Evolutionary conservation across 2,329 filamentous ascomycete species (phyloP), one percentile per base, ranked within the genome.

Genomic region (Xylaria sp.): DNA sequence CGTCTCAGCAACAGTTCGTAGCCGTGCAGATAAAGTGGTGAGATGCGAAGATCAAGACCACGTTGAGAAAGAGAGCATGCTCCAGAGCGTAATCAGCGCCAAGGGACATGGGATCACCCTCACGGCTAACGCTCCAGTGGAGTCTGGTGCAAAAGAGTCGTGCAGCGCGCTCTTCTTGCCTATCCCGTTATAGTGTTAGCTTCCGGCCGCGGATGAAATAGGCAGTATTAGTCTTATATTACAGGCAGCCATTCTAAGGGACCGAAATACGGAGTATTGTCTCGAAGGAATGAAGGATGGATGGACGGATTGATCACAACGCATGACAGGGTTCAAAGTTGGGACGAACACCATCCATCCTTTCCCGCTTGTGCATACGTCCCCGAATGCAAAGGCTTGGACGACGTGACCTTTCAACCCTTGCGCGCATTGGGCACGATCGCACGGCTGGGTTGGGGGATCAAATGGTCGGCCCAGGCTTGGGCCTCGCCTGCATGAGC

Each of bases 401-500:
- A 33, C 52, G 15, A 31, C 52, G 20, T 36, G 28, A 31, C 51
- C 33, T 54, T 33, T 54, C 18, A 46, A 55, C 18, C 58, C 54
- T 67, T 62, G 51, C 25, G n/a, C 15, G 64, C n/a, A 58, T 52
- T 61, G 49, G 57, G 39, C 51, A n/a, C 20, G 62, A 43, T 66
- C 46, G 39, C 33, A 36, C 55, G 57, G 65, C 58, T 65, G 68
- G 68, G 66, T 66, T 66, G 68, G 62, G 68, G 56, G 48, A 62
- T 46, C 43, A 33, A 28, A 28, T 12, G 33, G 6, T 12, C 10
- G 48, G 46, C 41, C n/a, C 46, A 63, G 59, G 49, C 46, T 66
- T 13, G 41, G 41, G 20, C 39, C 28, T 41, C 52, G 25, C 56
- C 48, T 67, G 65, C 68, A 70, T 66, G 62, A 52, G 66, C 51